These are phyloP conservation scores for Ustilago hordei DNA, from an alignment of 1,284 basidiomycete genomes.

Conservation along the genomic window DNA sequence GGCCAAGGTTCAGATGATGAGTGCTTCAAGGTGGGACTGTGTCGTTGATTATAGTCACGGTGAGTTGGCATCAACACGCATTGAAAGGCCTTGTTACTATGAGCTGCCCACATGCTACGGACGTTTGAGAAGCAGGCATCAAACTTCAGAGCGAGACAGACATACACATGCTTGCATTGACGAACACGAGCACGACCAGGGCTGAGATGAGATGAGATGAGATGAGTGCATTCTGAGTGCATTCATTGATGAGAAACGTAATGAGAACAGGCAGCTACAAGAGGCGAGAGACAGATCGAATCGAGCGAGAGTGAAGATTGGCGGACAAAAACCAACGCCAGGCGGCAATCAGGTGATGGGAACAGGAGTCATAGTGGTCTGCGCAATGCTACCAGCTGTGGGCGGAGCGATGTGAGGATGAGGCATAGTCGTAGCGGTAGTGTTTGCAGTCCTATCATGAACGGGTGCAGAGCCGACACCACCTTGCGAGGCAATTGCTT, in stretches of 20 bases:
- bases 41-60: background rate
- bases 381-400: background rate
- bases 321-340: background rate
- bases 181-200: background rate
- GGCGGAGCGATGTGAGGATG: slow-evolving; percentile 8
- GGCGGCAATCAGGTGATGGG: slow-evolving; percentile 1
- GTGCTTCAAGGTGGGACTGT: background rate
- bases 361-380: slow-evolving; percentile 17
- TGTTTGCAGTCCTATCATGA: slow-evolving; percentile 5
- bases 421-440: background rate
- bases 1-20: too few species aligned
- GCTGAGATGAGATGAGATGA: background rate
- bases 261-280: background rate
- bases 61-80: too few species aligned
- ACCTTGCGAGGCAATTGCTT: slow-evolving; percentile 2
- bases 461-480: slow-evolving; percentile 12
- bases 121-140: too few species aligned
- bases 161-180: background rate
- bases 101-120: too few species aligned
- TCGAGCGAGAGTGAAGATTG: background rate
- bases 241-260: background rate
- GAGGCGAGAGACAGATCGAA: background rate
- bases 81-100: too few species aligned
- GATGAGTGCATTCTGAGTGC: too few species aligned
- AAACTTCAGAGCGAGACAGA: too few species aligned